Evolutionary conservation across 2,329 filamentous ascomycete genomes (phyloP).

Genomic region (Penicillium occitanis): DNA sequence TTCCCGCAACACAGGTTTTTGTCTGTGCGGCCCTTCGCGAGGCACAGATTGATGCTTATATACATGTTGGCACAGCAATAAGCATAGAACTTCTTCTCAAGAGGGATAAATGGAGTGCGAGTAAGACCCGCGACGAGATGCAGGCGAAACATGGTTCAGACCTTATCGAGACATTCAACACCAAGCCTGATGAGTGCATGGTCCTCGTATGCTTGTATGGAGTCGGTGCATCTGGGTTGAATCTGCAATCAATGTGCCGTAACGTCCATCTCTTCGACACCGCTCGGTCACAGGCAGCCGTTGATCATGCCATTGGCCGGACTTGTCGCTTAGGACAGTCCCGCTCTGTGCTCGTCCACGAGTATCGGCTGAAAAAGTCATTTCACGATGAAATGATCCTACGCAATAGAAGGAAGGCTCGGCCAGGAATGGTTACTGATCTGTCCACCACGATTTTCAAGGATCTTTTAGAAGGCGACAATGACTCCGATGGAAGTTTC

Average conservation of each 20-base stretch:
- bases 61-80: not conserved
- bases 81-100: too few species aligned
- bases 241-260: not conserved
- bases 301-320: not conserved
- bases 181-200: not conserved
- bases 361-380: not conserved
- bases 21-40: not conserved
- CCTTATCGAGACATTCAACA: not conserved
- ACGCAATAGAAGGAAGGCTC: not conserved
- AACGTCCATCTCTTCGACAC: not conserved
- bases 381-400: not conserved
- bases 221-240: not conserved
- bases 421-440: not conserved
- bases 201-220: not conserved
- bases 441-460: not conserved
- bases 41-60: not conserved
- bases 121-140: not conserved
- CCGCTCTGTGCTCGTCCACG: not conserved
- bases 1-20: not conserved
- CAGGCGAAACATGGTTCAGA: not conserved
- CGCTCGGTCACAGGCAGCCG: not conserved
- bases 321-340: not conserved
- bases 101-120: too few species aligned
- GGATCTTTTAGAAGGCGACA: not conserved
- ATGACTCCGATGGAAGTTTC: not conserved